Evolutionary conservation across 306 rosid species (phyloP), one percentile per base, ranked within the genome.

Genomic region (Lathyrus tuberosus): DNA sequence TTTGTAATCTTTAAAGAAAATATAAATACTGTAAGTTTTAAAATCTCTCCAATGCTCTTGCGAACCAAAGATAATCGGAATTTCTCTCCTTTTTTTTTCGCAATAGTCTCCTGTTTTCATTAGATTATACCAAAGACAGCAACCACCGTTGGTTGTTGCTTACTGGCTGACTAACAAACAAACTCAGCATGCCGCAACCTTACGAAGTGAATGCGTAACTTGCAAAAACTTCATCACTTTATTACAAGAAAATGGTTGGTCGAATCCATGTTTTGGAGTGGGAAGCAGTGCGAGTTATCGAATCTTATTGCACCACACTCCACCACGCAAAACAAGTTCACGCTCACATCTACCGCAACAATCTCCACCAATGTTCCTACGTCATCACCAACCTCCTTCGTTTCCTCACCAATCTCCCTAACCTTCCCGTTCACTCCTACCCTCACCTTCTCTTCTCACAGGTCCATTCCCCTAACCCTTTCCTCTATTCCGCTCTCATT

Each of bases 401-500:
- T 18, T 72, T 65, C 40, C 85, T 92, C 61, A 75, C 85, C 11
- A 53, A 7, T 1, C n/a, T 81, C 68, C 72, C 74, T 13, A 67
- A 72, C 5, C 76, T 81, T 18, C 91, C 88, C 11, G 56, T 83
- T 73, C 70, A 79, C 41, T 47, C 79, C 51, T 92, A 89, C 84
- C 82, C 96, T 41, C 76, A 30, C 56, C 85, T 75, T 24, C 76
- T 87, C 70, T 92, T 92, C 81, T 60, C 74, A 5, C 88, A 82
- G 76, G 85, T 92, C 28, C 76, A 51, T 26, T 24, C 61, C 66
- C 96, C 92, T 3, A 89, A 89, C 69, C 92, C 93, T 3, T 92
- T 92, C 71, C 89, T 89, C 31, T 92, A 95, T 88, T 85, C 92
- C 10, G 91, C 91, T 43, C 73, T 92, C 79, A 83, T 92, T 24